These are phyloP conservation scores for Penicillium paxilli DNA, from an alignment of 495 filamentous ascomycete species.

Conservation along the genomic window DNA sequence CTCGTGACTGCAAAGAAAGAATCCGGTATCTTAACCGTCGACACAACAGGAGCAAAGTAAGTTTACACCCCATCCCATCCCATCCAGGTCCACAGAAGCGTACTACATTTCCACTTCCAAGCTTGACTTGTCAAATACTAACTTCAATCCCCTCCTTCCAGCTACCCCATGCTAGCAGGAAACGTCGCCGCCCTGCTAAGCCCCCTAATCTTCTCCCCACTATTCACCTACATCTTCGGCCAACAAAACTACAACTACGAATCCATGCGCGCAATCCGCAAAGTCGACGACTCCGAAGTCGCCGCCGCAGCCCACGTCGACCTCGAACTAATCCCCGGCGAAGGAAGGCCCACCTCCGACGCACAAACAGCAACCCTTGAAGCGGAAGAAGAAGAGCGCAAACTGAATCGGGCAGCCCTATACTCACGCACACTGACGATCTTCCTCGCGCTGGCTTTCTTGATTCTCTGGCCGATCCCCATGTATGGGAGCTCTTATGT, in stretches of 20 bases:
- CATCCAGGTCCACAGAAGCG: too few species aligned
- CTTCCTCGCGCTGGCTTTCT: constrained; percentile 70
- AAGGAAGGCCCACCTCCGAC: constrained; percentile 30
- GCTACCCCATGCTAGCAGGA: constrained; percentile 85
- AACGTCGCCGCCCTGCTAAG: constrained; percentile 80
- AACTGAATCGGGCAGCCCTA: constrained; percentile 69
- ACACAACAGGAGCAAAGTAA: constrained; percentile 73
- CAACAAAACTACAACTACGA: constrained; percentile 87
- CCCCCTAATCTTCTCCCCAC: constrained; percentile 74
- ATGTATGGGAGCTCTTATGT: constrained; percentile 87
- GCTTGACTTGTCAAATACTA: not conserved
- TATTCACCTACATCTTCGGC: constrained; percentile 74
- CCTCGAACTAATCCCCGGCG: constrained; percentile 66
- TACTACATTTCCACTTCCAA: too few species aligned
- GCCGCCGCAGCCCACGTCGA: constrained; percentile 68
- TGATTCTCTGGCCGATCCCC: constrained; percentile 94
- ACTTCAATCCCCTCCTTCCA: constrained; percentile 5
- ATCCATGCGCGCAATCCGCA: constrained; percentile 80
- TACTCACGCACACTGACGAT: constrained; percentile 79
- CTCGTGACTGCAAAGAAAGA: constrained; percentile 82
- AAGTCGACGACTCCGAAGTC: constrained; percentile 79
- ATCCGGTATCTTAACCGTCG: constrained; percentile 71
- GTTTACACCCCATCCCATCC: too few species aligned
- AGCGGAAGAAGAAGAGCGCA: constrained; percentile 66
- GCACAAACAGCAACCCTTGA: too few species aligned